phyloP scores from a whole-genome alignment of 2,329 filamentous ascomycete species.

The Orbilia brochopaga region DNA sequence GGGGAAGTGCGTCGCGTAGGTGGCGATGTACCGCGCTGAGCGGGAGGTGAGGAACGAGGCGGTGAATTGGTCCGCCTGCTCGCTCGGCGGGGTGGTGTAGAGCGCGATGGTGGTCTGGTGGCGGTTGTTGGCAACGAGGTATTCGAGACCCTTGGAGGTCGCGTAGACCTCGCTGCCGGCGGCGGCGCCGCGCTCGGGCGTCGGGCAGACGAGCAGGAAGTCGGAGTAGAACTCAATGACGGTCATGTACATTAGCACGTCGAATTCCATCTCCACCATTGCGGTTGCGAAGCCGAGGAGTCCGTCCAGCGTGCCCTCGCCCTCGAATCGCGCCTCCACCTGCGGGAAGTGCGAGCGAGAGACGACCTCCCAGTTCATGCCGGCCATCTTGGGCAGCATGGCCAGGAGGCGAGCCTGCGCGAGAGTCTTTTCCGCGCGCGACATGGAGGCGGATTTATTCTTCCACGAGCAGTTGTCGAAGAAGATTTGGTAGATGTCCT shows the following conservation, averaged over 20 bases:
- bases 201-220: slow-evolving; percentile 40
- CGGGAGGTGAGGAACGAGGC: slow-evolving; percentile 41
- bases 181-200: slow-evolving; percentile 16
- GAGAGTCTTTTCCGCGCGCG: slow-evolving; percentile 40
- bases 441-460: slow-evolving; percentile 47
- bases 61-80: slow-evolving; percentile 45
- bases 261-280: slow-evolving; percentile 49
- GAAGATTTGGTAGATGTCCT: slow-evolving; percentile 47
- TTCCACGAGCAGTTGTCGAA: slow-evolving; percentile 49
- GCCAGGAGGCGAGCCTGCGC: slow-evolving; percentile 40
- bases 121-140: slow-evolving; percentile 43
- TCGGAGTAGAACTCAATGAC: slow-evolving; percentile 48
- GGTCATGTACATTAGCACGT: slow-evolving; percentile 49
- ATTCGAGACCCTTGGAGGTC: slow-evolving; percentile 45
- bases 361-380: slow-evolving; percentile 45
- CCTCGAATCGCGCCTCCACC: slow-evolving; percentile 41
- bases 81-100: slow-evolving; percentile 36
- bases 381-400: slow-evolving; percentile 47
- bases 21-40: slow-evolving; percentile 46
- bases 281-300: slow-evolving; percentile 45
- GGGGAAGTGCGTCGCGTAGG: slow-evolving; percentile 39
- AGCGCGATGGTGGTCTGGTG: slow-evolving; percentile 42
- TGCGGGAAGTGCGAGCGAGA: slow-evolving; percentile 49
- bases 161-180: slow-evolving; percentile 29
- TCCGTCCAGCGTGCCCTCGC: slow-evolving; percentile 44